These are phyloP conservation scores for Microsporum ferrugineum DNA, from an alignment of 2,329 filamentous ascomycete genomes.

Conservation along the genomic window DNA sequence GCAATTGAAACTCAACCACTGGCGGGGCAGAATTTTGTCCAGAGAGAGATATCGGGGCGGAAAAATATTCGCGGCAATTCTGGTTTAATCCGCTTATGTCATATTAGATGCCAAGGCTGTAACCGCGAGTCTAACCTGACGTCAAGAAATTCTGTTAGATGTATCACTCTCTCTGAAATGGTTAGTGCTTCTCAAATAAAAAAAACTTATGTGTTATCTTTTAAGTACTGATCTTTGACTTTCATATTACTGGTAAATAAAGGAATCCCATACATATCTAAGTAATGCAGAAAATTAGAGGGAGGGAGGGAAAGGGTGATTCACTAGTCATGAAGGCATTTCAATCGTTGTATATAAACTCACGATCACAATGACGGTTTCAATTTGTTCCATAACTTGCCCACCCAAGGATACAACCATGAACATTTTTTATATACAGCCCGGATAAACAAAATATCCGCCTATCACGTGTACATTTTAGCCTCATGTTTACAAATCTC, in stretches of 20 bases:
- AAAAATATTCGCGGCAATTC: no score
- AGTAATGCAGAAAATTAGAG: no score
- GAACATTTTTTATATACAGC: neutral
- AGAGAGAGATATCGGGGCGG: no score
- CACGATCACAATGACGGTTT: no score
- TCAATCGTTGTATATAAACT: no score
- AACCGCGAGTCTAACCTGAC: neutral
- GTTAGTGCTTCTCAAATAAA: neutral
- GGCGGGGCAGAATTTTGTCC: no score
- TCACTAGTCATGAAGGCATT: no score
- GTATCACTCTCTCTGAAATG: neutral
- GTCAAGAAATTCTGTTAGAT: neutral
- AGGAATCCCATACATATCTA: no score
- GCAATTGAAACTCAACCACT: no score
- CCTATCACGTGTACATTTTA: neutral
- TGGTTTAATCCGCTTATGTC: neutral
- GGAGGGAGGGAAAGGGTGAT: no score
- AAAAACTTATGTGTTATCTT: neutral
- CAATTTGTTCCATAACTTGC: no score
- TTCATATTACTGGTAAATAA: no score
- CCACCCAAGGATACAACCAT: neutral
- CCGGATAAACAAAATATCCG: neutral
- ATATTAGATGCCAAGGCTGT: neutral
- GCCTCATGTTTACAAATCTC: slow-evolving; percentile 35
- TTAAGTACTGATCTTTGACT: neutral